Evolutionary conservation across 1,284 basidiomycete genomes (phyloP), one percentile per base, ranked within the genome.

Genomic region (Trametes versicolor): DNA sequence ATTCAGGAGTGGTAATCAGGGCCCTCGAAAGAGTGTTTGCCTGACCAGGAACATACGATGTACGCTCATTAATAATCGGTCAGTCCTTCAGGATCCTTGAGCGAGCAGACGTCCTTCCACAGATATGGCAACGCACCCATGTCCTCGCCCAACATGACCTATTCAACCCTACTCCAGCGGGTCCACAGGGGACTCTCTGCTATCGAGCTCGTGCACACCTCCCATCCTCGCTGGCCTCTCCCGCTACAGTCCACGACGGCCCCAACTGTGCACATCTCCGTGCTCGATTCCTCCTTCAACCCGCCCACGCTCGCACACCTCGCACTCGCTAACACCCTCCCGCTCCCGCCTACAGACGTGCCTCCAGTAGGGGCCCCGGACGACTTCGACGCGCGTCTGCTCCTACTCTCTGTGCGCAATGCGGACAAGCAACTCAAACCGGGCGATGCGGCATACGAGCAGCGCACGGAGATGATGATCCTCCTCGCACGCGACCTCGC

Each of bases 201-300:
- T 19, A 54, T 89, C 36, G 86, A 90, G 72, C 78, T 92, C 15
- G 73, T 90, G 13, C 83, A 87, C 73, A 74, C 75, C 12, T 77
- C 87, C 12, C 85, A 90, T 68, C 76, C 80, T 27, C 74, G 70
- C 43, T 92, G 90, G 90, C 90, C 90, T 37, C 67, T 76, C 9
- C 73, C 71, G 27, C 49, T 63, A 1, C 48, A 34, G 4, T 58
- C 17, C 52, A 65, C 56, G 15, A n/a, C 64, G 56, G 2, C 45
- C n/a, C 58, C 53, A 21, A 62, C 39, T 5, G 74, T 89, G 36
- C 80, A 77, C 36, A 81, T 93, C 54, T 84, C 89, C 9, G 84
- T 98, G 21, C 85, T 99, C 39, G 97, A 99, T 74, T 92, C 95
- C 0, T 97, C 94, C 0, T 99, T 96, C 81, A 98, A 99, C 73